These are phyloP conservation scores for Pistacia atlantica DNA, from an alignment of 345 rosid genomes.

Conservation along the genomic window DNA sequence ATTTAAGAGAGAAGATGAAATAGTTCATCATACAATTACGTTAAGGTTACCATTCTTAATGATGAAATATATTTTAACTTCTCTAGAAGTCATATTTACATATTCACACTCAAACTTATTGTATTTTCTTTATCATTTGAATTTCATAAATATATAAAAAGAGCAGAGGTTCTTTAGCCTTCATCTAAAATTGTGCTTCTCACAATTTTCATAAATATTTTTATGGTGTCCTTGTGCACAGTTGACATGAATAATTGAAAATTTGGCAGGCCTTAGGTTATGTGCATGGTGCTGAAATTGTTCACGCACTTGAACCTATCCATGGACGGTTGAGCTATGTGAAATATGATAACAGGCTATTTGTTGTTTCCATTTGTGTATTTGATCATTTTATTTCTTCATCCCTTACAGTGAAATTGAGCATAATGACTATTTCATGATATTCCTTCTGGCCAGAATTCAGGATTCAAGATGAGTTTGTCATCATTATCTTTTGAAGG, in stretches of 20 bases:
- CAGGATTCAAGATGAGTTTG: conserved; percentile 77
- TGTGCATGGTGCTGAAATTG: conserved; percentile 82
- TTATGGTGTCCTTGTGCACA: neutral
- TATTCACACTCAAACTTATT: neutral
- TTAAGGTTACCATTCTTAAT: too few relatives aligned
- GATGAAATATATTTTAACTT: too few relatives aligned
- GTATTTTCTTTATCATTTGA: neutral
- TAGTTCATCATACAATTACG: too few relatives aligned
- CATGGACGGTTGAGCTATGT: conserved; percentile 94
- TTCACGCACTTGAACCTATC: conserved; percentile 89
- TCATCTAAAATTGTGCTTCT: neutral
- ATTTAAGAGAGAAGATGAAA: too few relatives aligned
- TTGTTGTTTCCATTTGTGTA: conserved; percentile 1
- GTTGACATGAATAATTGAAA: conserved; percentile 19
- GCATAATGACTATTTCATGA: conserved; percentile 73
- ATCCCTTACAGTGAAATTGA: conserved; percentile 70
- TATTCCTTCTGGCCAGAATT: conserved; percentile 79
- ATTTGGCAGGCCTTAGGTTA: conserved; percentile 84
- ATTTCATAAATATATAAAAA: too few relatives aligned
- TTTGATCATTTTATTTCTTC: conserved; percentile 2
- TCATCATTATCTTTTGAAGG: conserved; percentile 6
- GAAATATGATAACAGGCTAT: conserved; percentile 18
- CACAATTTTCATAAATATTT: neutral
- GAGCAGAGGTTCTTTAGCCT: neutral
- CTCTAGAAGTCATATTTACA: neutral